Conservation (phyloP, 257 asterid species). For the Salvia miltiorrhiza region DNA sequence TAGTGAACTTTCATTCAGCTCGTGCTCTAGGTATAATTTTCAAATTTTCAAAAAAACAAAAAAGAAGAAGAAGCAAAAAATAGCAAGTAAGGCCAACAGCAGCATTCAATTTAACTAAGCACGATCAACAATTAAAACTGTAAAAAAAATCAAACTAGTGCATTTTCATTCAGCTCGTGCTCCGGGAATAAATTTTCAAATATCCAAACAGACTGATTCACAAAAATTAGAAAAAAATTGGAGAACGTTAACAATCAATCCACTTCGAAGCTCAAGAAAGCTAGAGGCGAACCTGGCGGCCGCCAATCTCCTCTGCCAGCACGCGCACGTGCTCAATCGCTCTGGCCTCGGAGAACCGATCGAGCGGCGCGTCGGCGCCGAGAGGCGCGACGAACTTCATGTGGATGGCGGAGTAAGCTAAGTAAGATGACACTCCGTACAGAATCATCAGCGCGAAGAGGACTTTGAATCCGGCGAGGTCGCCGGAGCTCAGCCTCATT, state of each 20-base stretch:
- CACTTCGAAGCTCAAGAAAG: neutral
- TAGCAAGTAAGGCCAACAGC: neutral
- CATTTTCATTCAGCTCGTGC: neutral
- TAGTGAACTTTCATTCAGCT: too few relatives aligned
- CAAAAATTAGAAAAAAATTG: neutral
- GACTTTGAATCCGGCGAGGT: constrained; percentile 65
- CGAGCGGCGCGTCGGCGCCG: constrained; percentile 73
- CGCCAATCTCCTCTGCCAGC: constrained; percentile 80
- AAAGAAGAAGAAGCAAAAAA: too few relatives aligned
- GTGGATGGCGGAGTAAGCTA: constrained; percentile 52
- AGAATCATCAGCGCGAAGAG: constrained; percentile 43
- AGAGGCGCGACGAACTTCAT: constrained; percentile 83
- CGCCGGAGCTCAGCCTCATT: constrained; percentile 54
- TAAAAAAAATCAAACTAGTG: neutral
- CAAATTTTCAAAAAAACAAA: too few relatives aligned
- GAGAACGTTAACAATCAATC: constrained; percentile 9
- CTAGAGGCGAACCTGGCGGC: constrained; percentile 69
- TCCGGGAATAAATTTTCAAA: neutral
- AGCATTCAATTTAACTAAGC: constrained; percentile 7
- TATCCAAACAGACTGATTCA: neutral
- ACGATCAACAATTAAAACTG: neutral
- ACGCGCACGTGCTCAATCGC: constrained; percentile 93
- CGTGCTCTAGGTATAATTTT: too few relatives aligned
- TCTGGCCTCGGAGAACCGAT: constrained; percentile 90
- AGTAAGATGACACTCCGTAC: constrained; percentile 51